Evolutionary conservation across 495 filamentous ascomycete genomes (phyloP).

Genomic region (Podospora tetraspora): DNA sequence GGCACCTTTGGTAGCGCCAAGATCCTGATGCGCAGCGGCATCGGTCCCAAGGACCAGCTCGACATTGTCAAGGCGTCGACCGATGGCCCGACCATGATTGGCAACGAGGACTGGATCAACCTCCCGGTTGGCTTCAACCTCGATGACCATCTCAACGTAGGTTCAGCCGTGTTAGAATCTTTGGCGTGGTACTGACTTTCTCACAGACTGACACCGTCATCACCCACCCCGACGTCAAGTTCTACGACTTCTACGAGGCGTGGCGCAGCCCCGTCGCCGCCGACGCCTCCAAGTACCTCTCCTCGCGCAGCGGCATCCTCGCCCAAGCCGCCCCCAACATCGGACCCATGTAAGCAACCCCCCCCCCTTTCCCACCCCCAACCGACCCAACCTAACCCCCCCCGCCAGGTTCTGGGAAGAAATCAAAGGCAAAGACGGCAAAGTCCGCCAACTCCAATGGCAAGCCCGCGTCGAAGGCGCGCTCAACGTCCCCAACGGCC

Average conservation of each 20-base stretch:
- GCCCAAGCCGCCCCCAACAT: slow-evolving; percentile 67
- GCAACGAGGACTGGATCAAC: slow-evolving; percentile 57
- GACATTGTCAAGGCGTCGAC: slow-evolving; percentile 48
- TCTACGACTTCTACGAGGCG: slow-evolving; percentile 63
- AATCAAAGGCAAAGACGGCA: slow-evolving; percentile 55
- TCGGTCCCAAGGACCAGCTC: slow-evolving; percentile 60
- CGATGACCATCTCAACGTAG: slow-evolving; percentile 63
- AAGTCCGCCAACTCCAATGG: slow-evolving; percentile 61
- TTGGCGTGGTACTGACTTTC: too few species aligned
- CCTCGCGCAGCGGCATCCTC: slow-evolving; percentile 54
- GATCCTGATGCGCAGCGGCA: slow-evolving; percentile 57
- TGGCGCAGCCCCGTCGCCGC: slow-evolving; percentile 40
- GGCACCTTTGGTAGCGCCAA: slow-evolving; percentile 71
- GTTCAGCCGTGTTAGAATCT: slow-evolving; percentile 6
- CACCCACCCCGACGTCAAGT: slow-evolving; percentile 52
- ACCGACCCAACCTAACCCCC: too few species aligned
- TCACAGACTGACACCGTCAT: slow-evolving; percentile 57
- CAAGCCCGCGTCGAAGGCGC: slow-evolving; percentile 57
- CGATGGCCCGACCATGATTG: slow-evolving; percentile 51
- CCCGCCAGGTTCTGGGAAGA: slow-evolving; percentile 46
- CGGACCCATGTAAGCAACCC: slow-evolving; percentile 41
- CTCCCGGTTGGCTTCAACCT: slow-evolving; percentile 71
- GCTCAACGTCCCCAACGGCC: slow-evolving; percentile 35
- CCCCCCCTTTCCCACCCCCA: too few species aligned
- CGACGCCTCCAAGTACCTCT: slow-evolving; percentile 35